phyloP scores from a whole-genome alignment of 2,329 filamentous ascomycete species.

The Samsoniella hepiali region DNA sequence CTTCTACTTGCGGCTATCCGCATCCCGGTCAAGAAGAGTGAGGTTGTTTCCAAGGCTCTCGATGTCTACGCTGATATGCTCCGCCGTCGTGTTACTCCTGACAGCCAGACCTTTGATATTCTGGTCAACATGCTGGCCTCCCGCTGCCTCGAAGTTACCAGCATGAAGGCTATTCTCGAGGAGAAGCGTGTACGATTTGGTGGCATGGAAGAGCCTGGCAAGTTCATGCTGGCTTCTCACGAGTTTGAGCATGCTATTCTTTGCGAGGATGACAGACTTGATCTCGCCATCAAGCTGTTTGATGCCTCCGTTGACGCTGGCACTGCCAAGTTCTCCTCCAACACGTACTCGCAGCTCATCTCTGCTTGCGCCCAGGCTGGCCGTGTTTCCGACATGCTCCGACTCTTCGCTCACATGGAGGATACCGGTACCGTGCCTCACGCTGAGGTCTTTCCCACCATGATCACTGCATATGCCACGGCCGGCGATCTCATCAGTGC shows the following conservation, averaged over 20 bases:
- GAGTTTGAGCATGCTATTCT: conserved; percentile 85
- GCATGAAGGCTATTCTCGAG: conserved; percentile 70
- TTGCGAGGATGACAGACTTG: conserved; percentile 80
- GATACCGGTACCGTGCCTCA: conserved; percentile 68
- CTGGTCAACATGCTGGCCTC: conserved; percentile 78
- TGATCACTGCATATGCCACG: conserved; percentile 91
- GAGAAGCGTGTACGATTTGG: conserved; percentile 81
- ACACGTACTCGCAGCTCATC: conserved; percentile 83
- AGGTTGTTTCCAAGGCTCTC: conserved; percentile 84
- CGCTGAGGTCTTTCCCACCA: conserved; percentile 79
- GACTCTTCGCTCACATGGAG: conserved; percentile 91
- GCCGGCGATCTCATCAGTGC: conserved; percentile 80
- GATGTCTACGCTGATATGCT: conserved; percentile 98
- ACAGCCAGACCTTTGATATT: conserved; percentile 83
- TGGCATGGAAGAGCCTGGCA: conserved; percentile 76
- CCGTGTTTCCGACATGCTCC: conserved; percentile 82
- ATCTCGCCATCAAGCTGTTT: conserved; percentile 82
- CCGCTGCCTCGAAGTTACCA: conserved; percentile 74
- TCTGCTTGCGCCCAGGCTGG: conserved; percentile 81
- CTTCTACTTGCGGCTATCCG: conserved; percentile 81
- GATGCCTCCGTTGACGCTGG: conserved; percentile 66
- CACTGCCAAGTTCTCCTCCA: conserved; percentile 66
- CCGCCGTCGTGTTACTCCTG: conserved; percentile 73
- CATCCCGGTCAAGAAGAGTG: conserved; percentile 72
- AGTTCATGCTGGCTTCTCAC: conserved; percentile 85